These are phyloP conservation scores for Chaetomiaceae sp. DNA, from an alignment of 2,329 filamentous ascomycete species.

Conservation along the genomic window DNA sequence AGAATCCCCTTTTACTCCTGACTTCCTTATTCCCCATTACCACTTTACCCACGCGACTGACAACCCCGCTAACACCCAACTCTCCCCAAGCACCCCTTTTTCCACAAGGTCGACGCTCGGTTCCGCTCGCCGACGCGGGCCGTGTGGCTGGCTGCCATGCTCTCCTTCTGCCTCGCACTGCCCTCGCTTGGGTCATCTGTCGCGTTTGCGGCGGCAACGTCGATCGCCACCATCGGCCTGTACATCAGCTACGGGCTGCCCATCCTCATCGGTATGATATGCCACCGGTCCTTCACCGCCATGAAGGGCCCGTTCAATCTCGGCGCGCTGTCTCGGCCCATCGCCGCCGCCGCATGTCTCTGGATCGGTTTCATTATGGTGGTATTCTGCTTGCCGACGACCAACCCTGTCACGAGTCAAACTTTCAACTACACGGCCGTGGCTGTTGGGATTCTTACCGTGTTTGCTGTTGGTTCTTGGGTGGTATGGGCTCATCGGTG, in stretches of 20 bases:
- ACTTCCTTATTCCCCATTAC: not conserved
- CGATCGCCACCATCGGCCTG: conserved; percentile 54
- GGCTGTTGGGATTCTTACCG: conserved; percentile 51
- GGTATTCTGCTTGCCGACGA: conserved; percentile 52
- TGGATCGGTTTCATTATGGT: conserved; percentile 54
- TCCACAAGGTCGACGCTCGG: conserved; percentile 47
- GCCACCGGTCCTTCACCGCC: conserved; percentile 42
- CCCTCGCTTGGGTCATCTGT: conserved; percentile 51
- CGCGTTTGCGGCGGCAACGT: conserved; percentile 54
- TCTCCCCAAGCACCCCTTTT: conserved; percentile 48
- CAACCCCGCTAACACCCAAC: not conserved
- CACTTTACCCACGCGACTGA: too few relatives aligned
- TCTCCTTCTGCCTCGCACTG: conserved; percentile 51
- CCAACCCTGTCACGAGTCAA: conserved; percentile 51
- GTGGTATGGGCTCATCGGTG: conserved; percentile 47
- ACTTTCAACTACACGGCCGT: conserved; percentile 57
- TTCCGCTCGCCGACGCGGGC: conserved; percentile 48
- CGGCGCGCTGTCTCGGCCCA: conserved; percentile 38
- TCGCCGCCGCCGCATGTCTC: conserved; percentile 42
- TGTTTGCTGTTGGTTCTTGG: conserved; percentile 46
- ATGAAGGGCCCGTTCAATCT: conserved; percentile 55
- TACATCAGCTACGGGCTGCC: conserved; percentile 56
- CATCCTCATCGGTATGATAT: conserved; percentile 50
- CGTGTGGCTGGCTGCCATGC: conserved; percentile 50
- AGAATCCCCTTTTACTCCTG: not conserved